These are phyloP conservation scores for Biscogniauxia sp. DNA, from an alignment of 2,329 filamentous ascomycete species.

Conservation along the genomic window DNA sequence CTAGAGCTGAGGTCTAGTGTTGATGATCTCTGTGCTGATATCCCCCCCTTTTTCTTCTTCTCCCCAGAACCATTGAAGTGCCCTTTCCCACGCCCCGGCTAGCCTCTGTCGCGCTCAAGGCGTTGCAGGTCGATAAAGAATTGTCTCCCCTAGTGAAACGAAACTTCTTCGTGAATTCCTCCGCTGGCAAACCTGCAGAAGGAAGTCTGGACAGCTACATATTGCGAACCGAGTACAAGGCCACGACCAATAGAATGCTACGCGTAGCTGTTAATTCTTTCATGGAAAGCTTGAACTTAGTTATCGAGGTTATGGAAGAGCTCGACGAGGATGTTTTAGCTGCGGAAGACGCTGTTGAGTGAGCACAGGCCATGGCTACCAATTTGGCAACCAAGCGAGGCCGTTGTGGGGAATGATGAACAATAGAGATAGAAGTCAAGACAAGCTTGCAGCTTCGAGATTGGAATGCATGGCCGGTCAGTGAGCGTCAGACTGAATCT, in stretches of 20 bases:
- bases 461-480: constrained; percentile 12
- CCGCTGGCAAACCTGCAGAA: constrained; percentile 20
- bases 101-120: constrained; percentile 69
- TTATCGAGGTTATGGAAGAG: constrained; percentile 87
- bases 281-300: constrained; percentile 82
- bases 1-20: not conserved
- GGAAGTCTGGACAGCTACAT: constrained; percentile 40
- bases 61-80: constrained; percentile 64
- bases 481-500: constrained; percentile 16
- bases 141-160: constrained; percentile 81
- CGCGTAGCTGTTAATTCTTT: constrained; percentile 95
- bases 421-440: not conserved
- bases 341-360: constrained; percentile 15
- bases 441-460: not conserved
- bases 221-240: constrained; percentile 74
- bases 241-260: constrained; percentile 94
- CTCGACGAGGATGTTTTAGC: constrained; percentile 80
- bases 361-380: not conserved
- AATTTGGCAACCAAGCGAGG: not conserved
- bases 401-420: not conserved
- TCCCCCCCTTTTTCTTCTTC: constrained; percentile 25
- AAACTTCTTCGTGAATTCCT: constrained; percentile 57
- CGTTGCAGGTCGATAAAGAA: constrained; percentile 83
- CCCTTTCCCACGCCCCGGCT: constrained; percentile 81
- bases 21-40: constrained; percentile 20